Base-by-base conservation (phyloP, 1,284 basidiomycete species). In the Uromyces viciae-fabae region DNA sequence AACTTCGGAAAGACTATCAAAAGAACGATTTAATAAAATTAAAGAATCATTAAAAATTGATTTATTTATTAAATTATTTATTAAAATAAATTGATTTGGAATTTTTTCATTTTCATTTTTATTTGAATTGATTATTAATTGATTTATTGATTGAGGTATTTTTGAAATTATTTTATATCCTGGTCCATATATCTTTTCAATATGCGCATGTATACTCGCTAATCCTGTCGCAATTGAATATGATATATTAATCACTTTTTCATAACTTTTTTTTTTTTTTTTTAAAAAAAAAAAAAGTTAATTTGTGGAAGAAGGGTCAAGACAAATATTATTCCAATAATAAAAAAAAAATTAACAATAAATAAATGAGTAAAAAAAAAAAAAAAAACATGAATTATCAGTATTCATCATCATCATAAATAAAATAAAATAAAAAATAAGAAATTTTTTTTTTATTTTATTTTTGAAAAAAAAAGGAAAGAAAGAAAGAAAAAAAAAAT, bases 171-270 rank as follows among this genome's bases (percentile, higher is more conserved):
- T 76, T 60, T 31, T 42, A 38, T 76, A 76, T 15, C 60, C 66
- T 7, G 74, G 74, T 9, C 56, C 62, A 40, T 76, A 76, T 49
- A 76, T 64, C 46, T 66, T 66, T 43, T 66, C 42, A 2, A 76
- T 11, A 43, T 76, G 74, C 9, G 33, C 42, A 36, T 76, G 42
- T 8, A 76, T 52, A 46, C 49, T 64, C n/a, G 74, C 62, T 17
- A 76, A n/a, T 15, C 58, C 36, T 31, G 56, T 64, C 9, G 60
- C 74, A 15, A 76, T 62, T n/a, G 42, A 66, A 76, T 76, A 38
- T n/a, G 74, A 40, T 9, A 76, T 64, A 31, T 76, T 76, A 43
- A 76, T 66, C 43, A 66, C 62, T 49, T 49, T 76, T 66, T 76
- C 74, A 54, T 76, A 76, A 38, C 74, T 76, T 25, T 60, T 38